Conservation (phyloP, 352 stramenopile species). For the Saprolegnia diclina region DNA sequence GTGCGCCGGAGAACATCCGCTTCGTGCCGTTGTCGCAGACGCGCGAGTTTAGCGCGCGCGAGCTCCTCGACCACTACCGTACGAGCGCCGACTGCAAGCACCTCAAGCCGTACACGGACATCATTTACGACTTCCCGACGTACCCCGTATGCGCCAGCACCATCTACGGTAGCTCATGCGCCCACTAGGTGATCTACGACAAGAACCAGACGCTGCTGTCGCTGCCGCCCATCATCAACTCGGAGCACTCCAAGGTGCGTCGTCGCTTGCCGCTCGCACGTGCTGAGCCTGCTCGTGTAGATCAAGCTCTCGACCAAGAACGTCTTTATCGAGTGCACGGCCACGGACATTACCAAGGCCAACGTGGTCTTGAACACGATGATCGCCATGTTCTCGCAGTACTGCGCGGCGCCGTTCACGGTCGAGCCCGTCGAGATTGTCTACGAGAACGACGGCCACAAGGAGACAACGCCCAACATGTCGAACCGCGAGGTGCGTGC, state of each 20-base stretch:
- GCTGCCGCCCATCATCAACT: conserved; percentile 99
- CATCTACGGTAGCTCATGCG: not conserved
- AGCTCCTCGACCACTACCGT: conserved; percentile 95
- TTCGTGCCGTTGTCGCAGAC: conserved; percentile 95
- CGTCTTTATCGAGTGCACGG: conserved; percentile 99
- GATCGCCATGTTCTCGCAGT: conserved; percentile 99
- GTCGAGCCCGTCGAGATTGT: conserved; percentile 96
- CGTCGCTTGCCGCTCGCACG: not conserved
- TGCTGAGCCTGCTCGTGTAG: conserved; percentile 27
- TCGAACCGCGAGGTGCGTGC: conserved; percentile 68
- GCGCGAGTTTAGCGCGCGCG: conserved; percentile 89
- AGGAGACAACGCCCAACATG: conserved; percentile 91
- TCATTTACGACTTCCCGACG: conserved; percentile 98
- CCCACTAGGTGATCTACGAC: conserved; percentile 88
- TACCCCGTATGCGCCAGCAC: conserved; percentile 81
- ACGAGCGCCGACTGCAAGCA: conserved; percentile 94
- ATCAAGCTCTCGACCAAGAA: conserved; percentile 97
- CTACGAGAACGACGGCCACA: conserved; percentile 87
- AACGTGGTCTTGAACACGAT: conserved; percentile 99
- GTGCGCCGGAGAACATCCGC: conserved; percentile 89
- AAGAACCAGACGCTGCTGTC: conserved; percentile 94
- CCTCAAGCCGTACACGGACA: conserved; percentile 98
- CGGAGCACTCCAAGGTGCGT: conserved; percentile 87
- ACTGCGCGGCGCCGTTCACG: conserved; percentile 94
- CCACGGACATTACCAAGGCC: conserved; percentile 99